Evolutionary conservation across 352 stramenopile genomes (phyloP).

Genomic region (Phytophthora boehmeriae): DNA sequence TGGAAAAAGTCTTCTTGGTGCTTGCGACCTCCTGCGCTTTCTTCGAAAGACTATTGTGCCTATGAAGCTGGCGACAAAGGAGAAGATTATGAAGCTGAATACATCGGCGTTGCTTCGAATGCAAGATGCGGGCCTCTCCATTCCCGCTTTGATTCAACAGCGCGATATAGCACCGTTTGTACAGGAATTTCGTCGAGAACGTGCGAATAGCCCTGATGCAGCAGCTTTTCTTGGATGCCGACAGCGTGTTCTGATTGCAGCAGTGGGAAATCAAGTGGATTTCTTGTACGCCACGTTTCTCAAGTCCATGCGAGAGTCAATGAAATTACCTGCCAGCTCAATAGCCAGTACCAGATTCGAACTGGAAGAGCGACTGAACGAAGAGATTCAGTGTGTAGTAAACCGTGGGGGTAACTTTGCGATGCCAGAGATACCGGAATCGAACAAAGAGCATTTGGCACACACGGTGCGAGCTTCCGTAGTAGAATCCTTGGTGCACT

Average conservation of each 20-base stretch:
- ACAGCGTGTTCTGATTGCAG: constrained; percentile 40
- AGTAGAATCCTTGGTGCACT: constrained; percentile 55
- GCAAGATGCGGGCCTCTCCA: constrained; percentile 55
- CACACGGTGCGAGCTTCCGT: constrained; percentile 42
- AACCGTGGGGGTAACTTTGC: constrained; percentile 38
- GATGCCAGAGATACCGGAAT: constrained; percentile 49
- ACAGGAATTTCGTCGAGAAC: constrained; percentile 47
- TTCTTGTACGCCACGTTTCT: constrained; percentile 53
- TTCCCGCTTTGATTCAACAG: constrained; percentile 64
- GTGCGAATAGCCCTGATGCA: constrained; percentile 28
- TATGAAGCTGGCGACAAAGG: constrained; percentile 55
- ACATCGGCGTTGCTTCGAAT: constrained; percentile 54
- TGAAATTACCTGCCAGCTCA: constrained; percentile 26
- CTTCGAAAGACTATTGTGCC: constrained; percentile 54
- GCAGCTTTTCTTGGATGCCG: constrained; percentile 52
- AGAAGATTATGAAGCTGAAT: constrained; percentile 63
- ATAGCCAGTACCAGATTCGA: constrained; percentile 26
- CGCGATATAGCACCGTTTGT: constrained; percentile 56
- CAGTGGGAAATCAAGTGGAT: constrained; percentile 50
- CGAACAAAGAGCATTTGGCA: constrained; percentile 43
- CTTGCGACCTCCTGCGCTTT: constrained; percentile 69
- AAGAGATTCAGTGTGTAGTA: constrained; percentile 56
- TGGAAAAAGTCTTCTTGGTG: constrained; percentile 70
- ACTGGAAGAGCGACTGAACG: constrained; percentile 58
- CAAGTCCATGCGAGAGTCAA: constrained; percentile 38